phyloP scores from a whole-genome alignment of 331 rosid species.

The Telfairia occidentalis region DNA sequence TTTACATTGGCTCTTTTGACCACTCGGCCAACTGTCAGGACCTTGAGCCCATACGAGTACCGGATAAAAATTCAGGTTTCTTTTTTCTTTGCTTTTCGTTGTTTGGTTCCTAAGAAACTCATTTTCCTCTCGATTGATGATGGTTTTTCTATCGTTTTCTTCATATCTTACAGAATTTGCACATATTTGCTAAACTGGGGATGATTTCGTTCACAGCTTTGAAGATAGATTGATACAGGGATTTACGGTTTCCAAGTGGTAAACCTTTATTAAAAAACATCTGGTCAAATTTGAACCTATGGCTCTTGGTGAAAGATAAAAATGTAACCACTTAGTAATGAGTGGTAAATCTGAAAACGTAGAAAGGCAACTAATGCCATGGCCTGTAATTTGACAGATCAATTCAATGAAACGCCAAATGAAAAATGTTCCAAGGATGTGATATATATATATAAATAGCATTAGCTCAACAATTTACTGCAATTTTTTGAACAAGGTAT shows the following conservation, averaged over 20 bases:
- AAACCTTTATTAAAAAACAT: too few relatives aligned
- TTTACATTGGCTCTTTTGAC: too few relatives aligned
- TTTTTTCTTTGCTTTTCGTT: too few relatives aligned
- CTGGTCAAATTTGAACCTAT: too few relatives aligned
- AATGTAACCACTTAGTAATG: background rate
- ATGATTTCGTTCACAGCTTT: background rate
- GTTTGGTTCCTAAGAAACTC: background rate
- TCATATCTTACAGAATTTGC: background rate
- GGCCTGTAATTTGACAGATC: background rate
- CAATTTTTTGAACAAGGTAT: slow-evolving; percentile 2
- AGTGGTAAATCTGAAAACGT: background rate
- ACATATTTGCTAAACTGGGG: background rate
- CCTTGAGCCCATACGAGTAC: too few relatives aligned
- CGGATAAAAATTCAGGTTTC: too few relatives aligned
- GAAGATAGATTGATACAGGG: too few relatives aligned
- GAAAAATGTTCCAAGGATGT: background rate
- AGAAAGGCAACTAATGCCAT: background rate
- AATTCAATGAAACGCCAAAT: background rate
- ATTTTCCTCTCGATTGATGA: background rate
- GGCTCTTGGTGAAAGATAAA: background rate
- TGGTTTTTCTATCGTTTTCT: background rate
- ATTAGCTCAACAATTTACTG: background rate
- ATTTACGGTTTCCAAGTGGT: too few relatives aligned
- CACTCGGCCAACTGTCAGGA: too few relatives aligned
- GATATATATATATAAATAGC: background rate